Percentiles rank a stretch among this genome's conserved stretches.
These are phyloP conservation scores for Kalmusia sp. DNA, from an alignment of 2,329 filamentous ascomycete genomes.

Conservation along the genomic window DNA sequence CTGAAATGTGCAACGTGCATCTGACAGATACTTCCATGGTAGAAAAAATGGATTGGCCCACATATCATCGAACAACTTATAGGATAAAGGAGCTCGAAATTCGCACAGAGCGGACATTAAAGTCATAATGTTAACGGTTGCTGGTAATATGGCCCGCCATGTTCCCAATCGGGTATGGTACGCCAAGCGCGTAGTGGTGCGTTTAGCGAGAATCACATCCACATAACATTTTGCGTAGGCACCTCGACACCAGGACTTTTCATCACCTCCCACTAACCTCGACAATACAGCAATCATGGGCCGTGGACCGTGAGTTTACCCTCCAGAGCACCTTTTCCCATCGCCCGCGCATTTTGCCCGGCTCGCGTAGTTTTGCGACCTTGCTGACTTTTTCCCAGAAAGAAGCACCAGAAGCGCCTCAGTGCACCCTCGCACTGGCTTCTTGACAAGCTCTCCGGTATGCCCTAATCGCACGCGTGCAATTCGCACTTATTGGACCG, in stretches of 20 bases:
- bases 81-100: too few species aligned
- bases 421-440: constrained; percentile 99
- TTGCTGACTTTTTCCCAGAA: constrained; percentile 60
- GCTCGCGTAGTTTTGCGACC: background rate
- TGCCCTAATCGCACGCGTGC: constrained; percentile 58
- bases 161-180: background rate
- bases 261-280: constrained; percentile 43
- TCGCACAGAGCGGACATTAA: too few species aligned
- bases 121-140: too few species aligned
- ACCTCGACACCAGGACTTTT: constrained; percentile 35
- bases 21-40: too few species aligned
- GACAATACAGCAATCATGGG: constrained; percentile 63
- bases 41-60: too few species aligned
- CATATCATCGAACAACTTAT: too few species aligned
- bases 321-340: too few species aligned
- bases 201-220: background rate
- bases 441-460: constrained; percentile 97
- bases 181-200: background rate
- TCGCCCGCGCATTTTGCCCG: background rate
- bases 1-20: too few species aligned
- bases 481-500: constrained; percentile 46
- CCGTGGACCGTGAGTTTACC: constrained; percentile 65
- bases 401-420: constrained; percentile 99
- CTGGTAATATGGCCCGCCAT: too few species aligned
- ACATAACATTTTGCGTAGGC: too few species aligned